Conservation (phyloP, 164 flowering plant species). For the Magnolia changhungtana region DNA sequence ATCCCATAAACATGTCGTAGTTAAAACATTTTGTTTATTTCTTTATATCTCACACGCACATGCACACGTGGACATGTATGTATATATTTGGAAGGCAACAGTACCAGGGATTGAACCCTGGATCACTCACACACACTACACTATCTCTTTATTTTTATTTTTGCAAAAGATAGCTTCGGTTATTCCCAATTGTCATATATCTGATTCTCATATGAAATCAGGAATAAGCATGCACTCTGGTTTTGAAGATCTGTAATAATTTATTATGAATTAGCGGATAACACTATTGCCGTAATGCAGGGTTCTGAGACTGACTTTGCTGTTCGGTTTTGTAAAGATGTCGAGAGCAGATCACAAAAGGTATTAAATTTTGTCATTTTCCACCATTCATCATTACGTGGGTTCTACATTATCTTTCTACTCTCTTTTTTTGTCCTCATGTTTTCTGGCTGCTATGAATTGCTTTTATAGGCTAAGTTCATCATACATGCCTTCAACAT, state of each 20-base stretch:
- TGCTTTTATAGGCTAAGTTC: not conserved
- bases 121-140: too few species aligned
- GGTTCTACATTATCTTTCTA: not conserved
- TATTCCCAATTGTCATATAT: not conserved
- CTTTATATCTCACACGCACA: too few species aligned
- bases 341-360: conserved; percentile 75
- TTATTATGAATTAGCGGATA: not conserved
- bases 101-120: too few species aligned
- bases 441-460: not conserved
- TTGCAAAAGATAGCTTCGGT: not conserved
- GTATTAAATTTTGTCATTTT: conserved; percentile 27
- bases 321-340: conserved; percentile 90
- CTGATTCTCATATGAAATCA: not conserved
- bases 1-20: not conserved
- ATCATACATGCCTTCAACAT: not conserved
- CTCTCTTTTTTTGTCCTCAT: not conserved
- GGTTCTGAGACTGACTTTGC: conserved; percentile 47
- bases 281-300: conserved; percentile 32
- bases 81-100: too few species aligned
- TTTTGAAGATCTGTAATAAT: not conserved
- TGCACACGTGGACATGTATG: not conserved
- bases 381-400: not conserved
- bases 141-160: not conserved
- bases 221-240: not conserved
- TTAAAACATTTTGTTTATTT: too few species aligned